Evolutionary conservation across 2,329 filamentous ascomycete genomes (phyloP), one percentile per base, ranked within the genome.

Genomic region (Albophoma yamanashiensis): DNA sequence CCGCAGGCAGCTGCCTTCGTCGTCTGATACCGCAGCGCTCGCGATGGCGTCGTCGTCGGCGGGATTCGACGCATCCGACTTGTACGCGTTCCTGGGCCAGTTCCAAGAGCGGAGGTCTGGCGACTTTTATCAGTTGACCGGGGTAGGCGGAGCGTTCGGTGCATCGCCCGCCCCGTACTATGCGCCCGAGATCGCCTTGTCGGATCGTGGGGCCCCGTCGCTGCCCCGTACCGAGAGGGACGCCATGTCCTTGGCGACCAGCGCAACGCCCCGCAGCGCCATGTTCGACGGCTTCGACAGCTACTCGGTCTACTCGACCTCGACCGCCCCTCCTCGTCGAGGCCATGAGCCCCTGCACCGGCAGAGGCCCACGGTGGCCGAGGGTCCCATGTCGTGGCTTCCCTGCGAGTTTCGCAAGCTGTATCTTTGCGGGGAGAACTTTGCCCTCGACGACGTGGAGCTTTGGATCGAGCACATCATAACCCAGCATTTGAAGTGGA

Each of bases 391-490:
- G 27, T n/a, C 43, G 5, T 60, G 56, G 34, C 69, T 80, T 27
- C 74, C 74, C 15, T 82, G 79, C 70, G 81, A 83, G 59, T 79
- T 82, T 42, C 61, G 63, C 11, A 66, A 64, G 6, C 70, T 75
- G 27, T 53, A 58, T 1, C 27, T 55, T 3, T 85, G 82, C 63
- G 4, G 61, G 0, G 34, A 60, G 7, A 62, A 39, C 0, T 84
- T 82, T 62, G 42, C 61, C 7, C 63, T 73, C 3, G 67, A 76
- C 12, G 69, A 81, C 0, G 65, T 68, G 27, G 64, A 72, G 0
- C 58, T 20, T 2, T 85, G 82, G 82, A 74, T 81, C 17, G 60
- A 70, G 0, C 82, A 86, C 61, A 74, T 77, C 36, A 58, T 67
- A 2, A 34, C 62, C 0, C 66, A 70, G 1, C 80, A 83, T 62